Percentiles rank a stretch among this genome's conserved stretches.
These are phyloP conservation scores for Epichloe uncinata DNA, from an alignment of 2,329 filamentous ascomycete species.

Conservation along the genomic window DNA sequence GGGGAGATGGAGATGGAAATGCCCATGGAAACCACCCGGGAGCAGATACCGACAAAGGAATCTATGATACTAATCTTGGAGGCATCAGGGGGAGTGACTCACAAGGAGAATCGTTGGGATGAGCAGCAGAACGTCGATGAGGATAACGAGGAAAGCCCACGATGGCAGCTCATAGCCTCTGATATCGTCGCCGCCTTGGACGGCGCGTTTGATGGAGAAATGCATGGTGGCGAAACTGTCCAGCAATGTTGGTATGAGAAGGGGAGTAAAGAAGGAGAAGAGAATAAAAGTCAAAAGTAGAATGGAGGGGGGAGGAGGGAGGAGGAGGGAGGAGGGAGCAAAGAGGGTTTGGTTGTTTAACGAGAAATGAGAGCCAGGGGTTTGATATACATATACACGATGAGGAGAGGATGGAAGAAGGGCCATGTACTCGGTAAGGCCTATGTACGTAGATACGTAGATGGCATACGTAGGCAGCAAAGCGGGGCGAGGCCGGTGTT, in stretches of 20 bases:
- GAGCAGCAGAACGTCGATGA: constrained; percentile 30
- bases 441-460: background rate
- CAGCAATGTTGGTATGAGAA: background rate
- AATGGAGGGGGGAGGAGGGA: background rate
- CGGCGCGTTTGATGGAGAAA: constrained; percentile 20
- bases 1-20: too few relatives aligned
- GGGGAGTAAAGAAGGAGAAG: background rate
- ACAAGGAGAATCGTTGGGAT: constrained; percentile 31
- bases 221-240: constrained; percentile 4
- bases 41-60: too few relatives aligned
- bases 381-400: too few relatives aligned
- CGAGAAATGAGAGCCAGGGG: background rate
- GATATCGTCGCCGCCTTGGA: constrained; percentile 13
- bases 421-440: too few relatives aligned
- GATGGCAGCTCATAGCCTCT: constrained; percentile 18
- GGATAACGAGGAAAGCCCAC: constrained; percentile 27
- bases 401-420: background rate
- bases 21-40: too few relatives aligned
- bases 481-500: too few relatives aligned
- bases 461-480: background rate
- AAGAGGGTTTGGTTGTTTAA: background rate
- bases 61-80: too few relatives aligned
- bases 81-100: constrained; percentile 10
- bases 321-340: background rate
- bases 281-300: background rate